Percentiles rank a stretch among this genome's conserved stretches.
These are phyloP conservation scores for Diplodia seriata DNA, from an alignment of 2,329 filamentous ascomycete species.

Conservation along the genomic window DNA sequence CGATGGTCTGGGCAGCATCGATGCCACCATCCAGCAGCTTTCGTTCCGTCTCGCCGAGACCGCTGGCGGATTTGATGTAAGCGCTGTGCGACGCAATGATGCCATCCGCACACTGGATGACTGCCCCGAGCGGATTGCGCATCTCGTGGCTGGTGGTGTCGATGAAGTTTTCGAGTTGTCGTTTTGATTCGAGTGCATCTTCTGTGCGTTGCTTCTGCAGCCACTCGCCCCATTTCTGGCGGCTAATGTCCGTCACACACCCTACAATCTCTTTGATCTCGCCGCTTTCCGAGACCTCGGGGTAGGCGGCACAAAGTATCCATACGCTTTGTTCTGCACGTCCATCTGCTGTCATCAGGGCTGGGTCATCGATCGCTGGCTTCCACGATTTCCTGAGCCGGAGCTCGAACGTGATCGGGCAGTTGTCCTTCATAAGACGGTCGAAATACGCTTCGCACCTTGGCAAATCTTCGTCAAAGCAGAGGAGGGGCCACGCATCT, in stretches of 20 bases:
- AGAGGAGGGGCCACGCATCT: conserved; percentile 39
- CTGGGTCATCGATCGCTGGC: conserved; percentile 34
- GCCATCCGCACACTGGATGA: conserved; percentile 54
- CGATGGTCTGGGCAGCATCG: conserved; percentile 52
- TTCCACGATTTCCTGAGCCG: conserved; percentile 48
- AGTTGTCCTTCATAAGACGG: conserved; percentile 43
- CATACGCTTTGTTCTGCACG: conserved; percentile 38
- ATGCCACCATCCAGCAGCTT: conserved; percentile 43
- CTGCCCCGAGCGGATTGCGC: conserved; percentile 49
- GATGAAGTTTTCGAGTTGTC: conserved; percentile 50
- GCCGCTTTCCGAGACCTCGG: conserved; percentile 39
- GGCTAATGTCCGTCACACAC: conserved; percentile 48
- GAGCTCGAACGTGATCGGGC: conserved; percentile 48
- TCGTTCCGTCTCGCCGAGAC: conserved; percentile 40
- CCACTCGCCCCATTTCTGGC: conserved; percentile 49
- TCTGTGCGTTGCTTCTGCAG: conserved; percentile 48
- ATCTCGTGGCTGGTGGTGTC: conserved; percentile 42
- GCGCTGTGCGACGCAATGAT: conserved; percentile 45
- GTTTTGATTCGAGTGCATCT: conserved; percentile 49
- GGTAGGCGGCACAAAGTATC: conserved; percentile 44
- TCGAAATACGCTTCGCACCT: conserved; percentile 43
- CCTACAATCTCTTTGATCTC: conserved; percentile 47
- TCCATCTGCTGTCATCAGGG: conserved; percentile 15
- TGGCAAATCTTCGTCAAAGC: conserved; percentile 46
- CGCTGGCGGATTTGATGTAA: conserved; percentile 33